Base-by-base conservation (phyloP, 2,329 filamentous ascomycete species). In the Magnaporthiopsis rhizophila region DNA sequence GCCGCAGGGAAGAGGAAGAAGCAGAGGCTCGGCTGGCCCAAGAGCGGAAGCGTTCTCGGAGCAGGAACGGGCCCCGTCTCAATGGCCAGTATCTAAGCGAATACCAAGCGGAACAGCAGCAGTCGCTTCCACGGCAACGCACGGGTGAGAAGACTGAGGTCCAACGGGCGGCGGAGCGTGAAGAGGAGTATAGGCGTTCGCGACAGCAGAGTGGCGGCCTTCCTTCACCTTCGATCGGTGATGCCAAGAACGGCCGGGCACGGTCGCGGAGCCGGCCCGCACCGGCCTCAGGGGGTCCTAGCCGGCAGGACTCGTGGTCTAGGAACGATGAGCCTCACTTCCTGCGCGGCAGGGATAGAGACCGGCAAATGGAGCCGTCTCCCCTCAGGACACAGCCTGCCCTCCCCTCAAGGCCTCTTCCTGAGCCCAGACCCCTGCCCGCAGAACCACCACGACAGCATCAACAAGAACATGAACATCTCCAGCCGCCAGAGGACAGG, bases 11-110 rank as follows among this genome's bases (percentile, higher is more conserved):
- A 68, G 91, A 96, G 69, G 84, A 84, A 45, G 90, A 90, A 68
- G 85, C 87, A 2, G 88, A 92, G 70, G 83, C 85, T 13, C 83
- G 82, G 57, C 74, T 92, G 38, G 84, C 85, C 61, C 81, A 88
- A 65, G 89, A 94, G 71, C 84, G 89, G 61, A 81, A 81, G 69
- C 81, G 84, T 65, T 81, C 85, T 64, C 83, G 86, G 65, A 83
- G 80, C 59, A 76, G 80, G 68, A 82, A 83, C 70, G 88, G 92
- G 69, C 81, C 83, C 53, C 85, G 88, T 67, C 80, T 97, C 28
- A 89, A 88, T 66, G 92, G 92, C 2, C 92, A 97, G 72, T 93
- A 89, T 70, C 82, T 96, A 62, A 94, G 90, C 72, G 90, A 97
- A 72, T 96, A 97, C 73, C 89, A 91, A 73, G 86, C 88, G 26